Conservation (phyloP, 2,329 filamentous ascomycete species). For the Didymella arachidicola region DNA sequence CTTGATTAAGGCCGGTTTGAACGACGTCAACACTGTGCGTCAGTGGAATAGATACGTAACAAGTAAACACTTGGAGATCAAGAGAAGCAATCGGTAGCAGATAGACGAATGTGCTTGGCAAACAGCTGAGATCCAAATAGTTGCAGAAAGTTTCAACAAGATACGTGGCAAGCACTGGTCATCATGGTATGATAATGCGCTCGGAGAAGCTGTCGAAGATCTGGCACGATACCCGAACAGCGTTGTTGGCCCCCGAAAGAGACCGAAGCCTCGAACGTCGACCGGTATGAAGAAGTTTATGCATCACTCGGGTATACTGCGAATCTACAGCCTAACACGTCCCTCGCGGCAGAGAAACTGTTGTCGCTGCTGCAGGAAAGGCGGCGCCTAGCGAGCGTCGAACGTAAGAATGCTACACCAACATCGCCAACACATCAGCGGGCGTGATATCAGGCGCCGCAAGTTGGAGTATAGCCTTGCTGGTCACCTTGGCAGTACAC, state of each 20-base stretch:
- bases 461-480: background rate
- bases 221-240: background rate
- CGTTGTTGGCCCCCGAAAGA: background rate
- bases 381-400: no score
- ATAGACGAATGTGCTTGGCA: background rate
- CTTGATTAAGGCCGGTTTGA: background rate
- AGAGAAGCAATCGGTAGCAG: background rate
- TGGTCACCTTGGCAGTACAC: background rate
- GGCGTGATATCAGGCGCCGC: background rate
- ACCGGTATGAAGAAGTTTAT: no score
- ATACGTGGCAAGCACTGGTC: background rate
- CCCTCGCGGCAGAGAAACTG: background rate
- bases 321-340: no score
- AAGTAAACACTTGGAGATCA: no score
- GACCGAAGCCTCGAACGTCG: background rate
- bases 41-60: background rate
- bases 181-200: background rate
- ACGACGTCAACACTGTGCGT: background rate
- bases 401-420: background rate
- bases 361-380: background rate
- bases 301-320: no score
- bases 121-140: background rate
- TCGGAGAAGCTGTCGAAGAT: background rate
- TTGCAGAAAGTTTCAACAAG: background rate
- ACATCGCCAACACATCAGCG: background rate